Evolutionary conservation across 1,139 yeast species (phyloP).

Genomic region (Casaregolazyma lundiana): DNA sequence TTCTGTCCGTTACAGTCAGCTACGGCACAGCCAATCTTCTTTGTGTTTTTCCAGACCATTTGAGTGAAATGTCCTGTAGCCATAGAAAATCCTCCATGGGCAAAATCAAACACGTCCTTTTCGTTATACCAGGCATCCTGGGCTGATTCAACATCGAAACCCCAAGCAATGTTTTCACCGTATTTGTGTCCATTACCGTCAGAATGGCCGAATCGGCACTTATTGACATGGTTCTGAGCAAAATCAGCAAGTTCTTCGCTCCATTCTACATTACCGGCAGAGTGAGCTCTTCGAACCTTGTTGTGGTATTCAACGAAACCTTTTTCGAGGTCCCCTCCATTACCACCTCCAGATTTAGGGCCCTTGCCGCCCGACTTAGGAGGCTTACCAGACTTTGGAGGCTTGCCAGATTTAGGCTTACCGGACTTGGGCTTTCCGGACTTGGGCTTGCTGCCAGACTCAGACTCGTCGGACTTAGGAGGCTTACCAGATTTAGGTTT

Average conservation of each 20-base stretch:
- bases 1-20: slow-evolving; percentile 28
- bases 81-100: slow-evolving; percentile 38
- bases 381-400: too few relatives aligned
- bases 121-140: slow-evolving; percentile 85
- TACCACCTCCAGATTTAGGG: neutral
- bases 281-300: slow-evolving; percentile 60
- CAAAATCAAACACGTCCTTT: slow-evolving; percentile 48
- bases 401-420: too few relatives aligned
- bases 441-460: too few relatives aligned
- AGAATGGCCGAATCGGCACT: slow-evolving; percentile 71
- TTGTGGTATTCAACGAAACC: slow-evolving; percentile 44
- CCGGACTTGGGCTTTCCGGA: too few relatives aligned
- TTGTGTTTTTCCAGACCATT: slow-evolving; percentile 71
- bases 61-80: slow-evolving; percentile 76
- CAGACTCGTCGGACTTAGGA: neutral
- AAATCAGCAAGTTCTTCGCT: slow-evolving; percentile 53
- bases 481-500: too few relatives aligned
- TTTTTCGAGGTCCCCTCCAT: neutral
- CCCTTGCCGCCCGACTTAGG: neutral
- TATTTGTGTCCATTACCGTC: slow-evolving; percentile 50
- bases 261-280: slow-evolving; percentile 62
- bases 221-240: slow-evolving; percentile 59
- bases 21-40: slow-evolving; percentile 72
- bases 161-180: slow-evolving; percentile 88
- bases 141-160: slow-evolving; percentile 56